These are phyloP conservation scores for Hymenoscyphus infarciens DNA, from an alignment of 2,329 filamentous ascomycete species.

Conservation along the genomic window DNA sequence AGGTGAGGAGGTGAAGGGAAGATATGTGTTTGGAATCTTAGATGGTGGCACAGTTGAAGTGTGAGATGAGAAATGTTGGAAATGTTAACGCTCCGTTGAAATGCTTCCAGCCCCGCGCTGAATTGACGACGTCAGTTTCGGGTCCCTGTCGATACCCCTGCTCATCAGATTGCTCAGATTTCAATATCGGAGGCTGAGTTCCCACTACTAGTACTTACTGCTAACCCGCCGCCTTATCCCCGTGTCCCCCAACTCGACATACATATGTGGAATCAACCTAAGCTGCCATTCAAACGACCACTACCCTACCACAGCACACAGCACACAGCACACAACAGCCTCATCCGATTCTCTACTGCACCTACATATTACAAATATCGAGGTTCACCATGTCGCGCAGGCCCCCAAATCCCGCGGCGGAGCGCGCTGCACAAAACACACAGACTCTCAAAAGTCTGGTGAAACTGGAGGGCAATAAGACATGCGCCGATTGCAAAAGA, in stretches of 20 bases:
- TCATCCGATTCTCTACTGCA: not conserved
- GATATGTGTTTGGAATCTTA: conserved; percentile 22
- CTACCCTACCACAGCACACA: not conserved
- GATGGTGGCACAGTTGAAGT: conserved; percentile 14
- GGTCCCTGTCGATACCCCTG: not conserved
- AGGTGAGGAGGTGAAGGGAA: conserved; percentile 7
- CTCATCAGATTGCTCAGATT: too few relatives aligned
- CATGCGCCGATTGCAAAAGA: conserved; percentile 96
- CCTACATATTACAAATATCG: conserved; percentile 16
- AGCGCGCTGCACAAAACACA: conserved; percentile 89
- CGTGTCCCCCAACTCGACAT: not conserved
- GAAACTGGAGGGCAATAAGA: conserved; percentile 93
- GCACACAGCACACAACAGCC: not conserved
- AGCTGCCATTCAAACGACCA: conserved; percentile 9
- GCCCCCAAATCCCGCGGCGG: conserved; percentile 71
- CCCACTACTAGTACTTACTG: too few relatives aligned
- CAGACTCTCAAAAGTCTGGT: conserved; percentile 90
- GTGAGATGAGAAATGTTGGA: conserved; percentile 20
- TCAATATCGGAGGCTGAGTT: not conserved
- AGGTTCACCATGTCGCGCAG: conserved; percentile 68
- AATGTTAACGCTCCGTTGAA: conserved; percentile 15
- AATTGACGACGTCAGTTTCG: conserved; percentile 20
- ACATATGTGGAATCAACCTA: conserved; percentile 28
- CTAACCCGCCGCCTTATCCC: conserved; percentile 4
- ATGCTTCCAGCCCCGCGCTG: conserved; percentile 13